Evolutionary conservation across 352 stramenopile genomes (phyloP).

Genomic region (Phytophthora chlamydospora): DNA sequence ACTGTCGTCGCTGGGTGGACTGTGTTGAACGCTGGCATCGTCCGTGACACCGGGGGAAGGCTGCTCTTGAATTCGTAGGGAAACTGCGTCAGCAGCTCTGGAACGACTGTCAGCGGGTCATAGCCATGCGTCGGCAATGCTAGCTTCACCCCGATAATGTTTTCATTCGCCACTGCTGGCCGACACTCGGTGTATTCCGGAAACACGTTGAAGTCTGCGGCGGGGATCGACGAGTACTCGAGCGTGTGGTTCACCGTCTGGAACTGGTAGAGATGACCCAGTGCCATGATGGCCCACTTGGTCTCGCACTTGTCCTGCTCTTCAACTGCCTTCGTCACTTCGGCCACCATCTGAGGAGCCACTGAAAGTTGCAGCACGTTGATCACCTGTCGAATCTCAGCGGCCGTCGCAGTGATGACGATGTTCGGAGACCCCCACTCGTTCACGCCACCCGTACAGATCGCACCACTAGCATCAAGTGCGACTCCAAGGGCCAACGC

Average conservation of each 20-base stretch:
- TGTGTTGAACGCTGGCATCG: conserved; percentile 21
- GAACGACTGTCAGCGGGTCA: conserved; percentile 22
- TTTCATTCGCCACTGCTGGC: conserved; percentile 16
- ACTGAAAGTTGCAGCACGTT: conserved; percentile 15
- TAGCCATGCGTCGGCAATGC: conserved; percentile 8
- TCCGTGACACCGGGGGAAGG: conserved; percentile 12
- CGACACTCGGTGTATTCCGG: conserved; percentile 34
- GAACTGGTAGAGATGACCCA: conserved; percentile 27
- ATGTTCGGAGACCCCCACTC: conserved; percentile 24
- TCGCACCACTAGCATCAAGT: conserved; percentile 11
- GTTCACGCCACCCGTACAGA: conserved; percentile 28
- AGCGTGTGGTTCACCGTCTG: conserved; percentile 17
- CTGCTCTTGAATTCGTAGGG: conserved; percentile 27
- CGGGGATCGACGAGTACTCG: conserved; percentile 29
- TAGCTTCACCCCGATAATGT: conserved; percentile 14
- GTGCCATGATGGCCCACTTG: conserved; percentile 18
- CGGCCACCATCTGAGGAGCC: conserved; percentile 10
- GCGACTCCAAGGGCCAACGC: conserved; percentile 7
- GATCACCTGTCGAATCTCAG: conserved; percentile 17
- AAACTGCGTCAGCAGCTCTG: conserved; percentile 23
- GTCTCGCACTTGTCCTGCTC: conserved; percentile 10
- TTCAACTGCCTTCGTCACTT: conserved; percentile 12
- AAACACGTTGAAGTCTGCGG: conserved; percentile 31
- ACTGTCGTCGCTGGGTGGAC: conserved; percentile 14
- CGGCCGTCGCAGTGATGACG: conserved; percentile 7